These are phyloP conservation scores for Ploettnerulaceae sp. DNA, from an alignment of 2,329 filamentous ascomycete species.

Conservation along the genomic window DNA sequence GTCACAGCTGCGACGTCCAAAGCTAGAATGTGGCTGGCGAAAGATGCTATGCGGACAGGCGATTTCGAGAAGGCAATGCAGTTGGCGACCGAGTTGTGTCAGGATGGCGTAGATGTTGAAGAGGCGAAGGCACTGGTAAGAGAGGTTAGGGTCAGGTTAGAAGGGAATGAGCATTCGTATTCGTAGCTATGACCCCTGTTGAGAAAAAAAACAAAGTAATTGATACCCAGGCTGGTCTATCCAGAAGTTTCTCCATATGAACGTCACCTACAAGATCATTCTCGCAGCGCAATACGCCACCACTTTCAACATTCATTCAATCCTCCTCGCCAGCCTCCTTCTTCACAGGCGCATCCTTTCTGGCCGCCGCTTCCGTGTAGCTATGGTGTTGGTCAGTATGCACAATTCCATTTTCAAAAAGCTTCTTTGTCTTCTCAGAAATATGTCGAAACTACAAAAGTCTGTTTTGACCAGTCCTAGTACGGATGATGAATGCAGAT, in stretches of 20 bases:
- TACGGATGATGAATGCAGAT: too few relatives aligned
- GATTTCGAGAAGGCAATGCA: conserved; percentile 75
- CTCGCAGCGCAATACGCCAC: not conserved
- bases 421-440: too few relatives aligned
- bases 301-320: not conserved
- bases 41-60: conserved; percentile 68
- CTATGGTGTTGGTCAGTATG: too few relatives aligned
- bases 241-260: not conserved
- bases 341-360: conserved; percentile 47
- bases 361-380: conserved; percentile 38
- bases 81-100: conserved; percentile 83
- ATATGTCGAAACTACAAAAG: too few relatives aligned
- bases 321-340: conserved; percentile 42
- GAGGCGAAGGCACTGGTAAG: conserved; percentile 91
- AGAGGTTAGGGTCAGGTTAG: conserved; percentile 72
- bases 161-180: conserved; percentile 19
- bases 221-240: conserved; percentile 3
- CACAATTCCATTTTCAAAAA: too few relatives aligned
- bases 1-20: conserved; percentile 90
- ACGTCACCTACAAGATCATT: not conserved
- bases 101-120: conserved; percentile 94
- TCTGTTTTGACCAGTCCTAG: too few relatives aligned
- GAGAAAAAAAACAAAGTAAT: not conserved
- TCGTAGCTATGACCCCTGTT: not conserved
- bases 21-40: conserved; percentile 89